Evolutionary conservation across 441 rosid species (phyloP).

Genomic region (Erodium moschatum): DNA sequence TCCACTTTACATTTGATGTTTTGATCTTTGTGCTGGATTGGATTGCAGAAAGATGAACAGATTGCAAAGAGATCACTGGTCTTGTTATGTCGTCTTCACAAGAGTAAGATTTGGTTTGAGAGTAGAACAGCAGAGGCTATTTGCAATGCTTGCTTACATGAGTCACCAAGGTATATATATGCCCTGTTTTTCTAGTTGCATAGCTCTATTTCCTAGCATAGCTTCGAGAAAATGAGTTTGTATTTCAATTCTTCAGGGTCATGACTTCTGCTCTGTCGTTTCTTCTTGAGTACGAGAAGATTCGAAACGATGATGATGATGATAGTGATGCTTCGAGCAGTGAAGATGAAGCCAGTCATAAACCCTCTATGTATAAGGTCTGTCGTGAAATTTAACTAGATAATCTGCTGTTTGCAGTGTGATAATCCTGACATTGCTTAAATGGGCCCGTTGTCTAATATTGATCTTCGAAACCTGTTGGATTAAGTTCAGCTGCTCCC

Average conservation of each 20-base stretch:
- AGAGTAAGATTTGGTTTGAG: conserved; percentile 81
- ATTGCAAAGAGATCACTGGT: conserved; percentile 66
- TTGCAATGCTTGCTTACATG: conserved; percentile 78
- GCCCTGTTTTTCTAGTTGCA: neutral
- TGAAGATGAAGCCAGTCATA: conserved; percentile 57
- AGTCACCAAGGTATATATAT: conserved; percentile 59
- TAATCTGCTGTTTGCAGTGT: neutral
- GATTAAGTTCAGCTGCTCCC: neutral
- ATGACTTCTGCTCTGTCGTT: conserved; percentile 67
- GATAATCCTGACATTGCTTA: neutral
- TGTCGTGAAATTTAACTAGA: neutral
- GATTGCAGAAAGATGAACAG: conserved; percentile 68
- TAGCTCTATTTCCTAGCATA: too few species aligned
- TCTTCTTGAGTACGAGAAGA: conserved; percentile 83
- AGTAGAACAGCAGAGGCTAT: conserved; percentile 83
- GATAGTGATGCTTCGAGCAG: conserved; percentile 56
- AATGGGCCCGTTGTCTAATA: neutral
- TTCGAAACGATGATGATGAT: conserved; percentile 35
- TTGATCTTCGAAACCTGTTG: neutral
- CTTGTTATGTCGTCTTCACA: conserved; percentile 64
- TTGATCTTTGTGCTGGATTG: conserved; percentile 4
- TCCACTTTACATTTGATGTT: neutral
- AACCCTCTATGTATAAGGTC: conserved; percentile 83
- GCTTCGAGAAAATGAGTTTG: neutral
- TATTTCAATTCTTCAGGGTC: conserved; percentile 40